These are phyloP conservation scores for Coccomyxa subellipsoidea DNA, from an alignment of 163 green algal genomes.

Conservation along the genomic window DNA sequence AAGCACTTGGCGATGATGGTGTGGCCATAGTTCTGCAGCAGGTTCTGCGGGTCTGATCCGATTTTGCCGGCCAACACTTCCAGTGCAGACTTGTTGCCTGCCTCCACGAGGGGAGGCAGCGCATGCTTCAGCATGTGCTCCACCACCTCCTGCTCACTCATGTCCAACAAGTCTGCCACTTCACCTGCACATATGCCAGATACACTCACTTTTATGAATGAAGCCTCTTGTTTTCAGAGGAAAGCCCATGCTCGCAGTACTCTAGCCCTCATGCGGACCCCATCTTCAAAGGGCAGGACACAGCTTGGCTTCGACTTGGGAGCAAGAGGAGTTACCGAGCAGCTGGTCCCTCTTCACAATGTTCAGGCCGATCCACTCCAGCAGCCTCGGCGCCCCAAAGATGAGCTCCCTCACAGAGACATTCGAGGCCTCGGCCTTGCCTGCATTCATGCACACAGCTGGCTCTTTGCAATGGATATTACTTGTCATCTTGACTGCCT, in stretches of 20 bases:
- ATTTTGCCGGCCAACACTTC: constrained; percentile 42
- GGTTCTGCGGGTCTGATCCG: constrained; percentile 21
- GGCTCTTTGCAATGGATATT: too few species aligned
- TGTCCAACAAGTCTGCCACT: constrained; percentile 41
- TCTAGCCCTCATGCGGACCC: too few species aligned
- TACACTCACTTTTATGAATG: too few species aligned
- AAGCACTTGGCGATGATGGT: constrained; percentile 54
- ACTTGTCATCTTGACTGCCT: too few species aligned
- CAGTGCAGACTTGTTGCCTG: constrained; percentile 17
- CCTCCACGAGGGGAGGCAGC: constrained; percentile 24
- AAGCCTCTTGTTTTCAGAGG: too few species aligned
- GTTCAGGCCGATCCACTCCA: not conserved
- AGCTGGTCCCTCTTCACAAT: not conserved
- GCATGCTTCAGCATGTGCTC: constrained; percentile 43
- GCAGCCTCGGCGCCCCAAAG: not conserved
- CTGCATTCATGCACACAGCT: not conserved
- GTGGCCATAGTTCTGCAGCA: constrained; percentile 51
- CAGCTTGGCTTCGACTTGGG: too few species aligned
- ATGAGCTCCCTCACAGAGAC: not conserved
- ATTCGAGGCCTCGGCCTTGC: not conserved
- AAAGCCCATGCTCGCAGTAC: too few species aligned
- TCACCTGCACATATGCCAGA: constrained; percentile 16
- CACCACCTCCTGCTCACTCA: constrained; percentile 33
- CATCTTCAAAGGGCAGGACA: too few species aligned
- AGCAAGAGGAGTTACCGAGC: not conserved